phyloP scores from a whole-genome alignment of 441 rosid species.

The Pelargonium cotyledonis region DNA sequence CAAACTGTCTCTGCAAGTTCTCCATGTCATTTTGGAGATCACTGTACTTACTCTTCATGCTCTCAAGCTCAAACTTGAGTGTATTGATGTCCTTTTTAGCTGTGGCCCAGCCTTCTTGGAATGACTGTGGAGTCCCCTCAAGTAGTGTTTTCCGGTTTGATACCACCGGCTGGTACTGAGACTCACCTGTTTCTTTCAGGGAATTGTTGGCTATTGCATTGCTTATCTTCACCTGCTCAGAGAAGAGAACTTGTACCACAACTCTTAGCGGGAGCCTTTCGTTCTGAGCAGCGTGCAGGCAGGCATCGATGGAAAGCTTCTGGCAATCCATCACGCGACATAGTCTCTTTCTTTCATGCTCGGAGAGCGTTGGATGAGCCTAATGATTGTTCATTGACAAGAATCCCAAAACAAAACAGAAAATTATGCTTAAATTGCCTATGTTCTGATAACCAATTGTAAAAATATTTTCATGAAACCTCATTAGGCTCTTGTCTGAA shows the following conservation, averaged over 20 bases:
- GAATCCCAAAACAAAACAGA: background rate
- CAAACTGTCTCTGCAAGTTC: conserved; percentile 70
- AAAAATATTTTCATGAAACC: no score
- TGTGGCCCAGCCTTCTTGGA: conserved; percentile 91
- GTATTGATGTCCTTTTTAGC: conserved; percentile 90
- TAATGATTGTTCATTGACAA: conserved; percentile 22
- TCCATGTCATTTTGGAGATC: conserved; percentile 91
- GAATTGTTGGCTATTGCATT: conserved; percentile 61
- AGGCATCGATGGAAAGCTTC: conserved; percentile 89
- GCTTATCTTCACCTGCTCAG: conserved; percentile 87
- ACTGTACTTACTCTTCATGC: conserved; percentile 65
- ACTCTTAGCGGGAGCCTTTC: conserved; percentile 82
- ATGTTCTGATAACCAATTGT: no score
- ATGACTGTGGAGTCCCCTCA: conserved; percentile 82
- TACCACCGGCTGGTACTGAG: conserved; percentile 61
- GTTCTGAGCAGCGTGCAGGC: conserved; percentile 95
- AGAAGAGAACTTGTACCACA: conserved; percentile 90
- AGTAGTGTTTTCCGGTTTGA: conserved; percentile 72
- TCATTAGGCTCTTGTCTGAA: no score
- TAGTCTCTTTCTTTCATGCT: conserved; percentile 87
- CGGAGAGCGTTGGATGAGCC: conserved; percentile 92
- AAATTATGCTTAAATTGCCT: background rate
- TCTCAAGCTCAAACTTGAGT: conserved; percentile 81
- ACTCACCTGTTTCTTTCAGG: conserved; percentile 55
- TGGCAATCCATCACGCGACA: conserved; percentile 96